Evolutionary conservation across 1,284 basidiomycete species (phyloP).

Genomic region (Vanrija pseudolonga): DNA sequence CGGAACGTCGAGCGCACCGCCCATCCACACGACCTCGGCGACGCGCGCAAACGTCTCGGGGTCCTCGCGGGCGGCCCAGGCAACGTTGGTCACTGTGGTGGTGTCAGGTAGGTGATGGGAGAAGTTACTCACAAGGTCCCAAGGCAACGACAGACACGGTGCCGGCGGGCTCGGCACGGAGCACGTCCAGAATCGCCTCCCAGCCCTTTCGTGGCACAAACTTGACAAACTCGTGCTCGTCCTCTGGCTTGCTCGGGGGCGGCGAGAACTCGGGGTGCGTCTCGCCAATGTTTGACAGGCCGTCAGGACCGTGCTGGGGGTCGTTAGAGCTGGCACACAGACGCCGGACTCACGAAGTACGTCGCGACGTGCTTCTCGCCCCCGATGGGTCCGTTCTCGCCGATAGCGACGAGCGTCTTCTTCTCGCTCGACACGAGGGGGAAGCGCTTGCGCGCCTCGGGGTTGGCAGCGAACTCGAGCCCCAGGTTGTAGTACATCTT

Average conservation of each 20-base stretch:
- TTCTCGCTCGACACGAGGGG: slow-evolving; percentile 57
- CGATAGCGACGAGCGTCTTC: slow-evolving; percentile 64
- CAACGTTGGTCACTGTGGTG: slow-evolving; percentile 69
- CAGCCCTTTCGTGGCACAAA: slow-evolving; percentile 56
- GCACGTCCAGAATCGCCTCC: slow-evolving; percentile 65
- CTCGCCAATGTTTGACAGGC: slow-evolving; percentile 66
- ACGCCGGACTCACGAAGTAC: slow-evolving; percentile 62
- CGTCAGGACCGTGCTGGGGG: slow-evolving; percentile 63
- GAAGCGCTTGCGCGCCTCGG: slow-evolving; percentile 59
- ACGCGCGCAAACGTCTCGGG: slow-evolving; percentile 58
- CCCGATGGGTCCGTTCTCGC: slow-evolving; percentile 67
- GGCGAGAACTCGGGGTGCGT: slow-evolving; percentile 70
- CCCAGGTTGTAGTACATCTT: slow-evolving; percentile 72
- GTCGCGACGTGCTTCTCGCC: slow-evolving; percentile 75
- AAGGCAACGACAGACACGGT: slow-evolving; percentile 79
- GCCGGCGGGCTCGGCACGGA: slow-evolving; percentile 59
- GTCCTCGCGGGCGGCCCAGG: slow-evolving; percentile 62
- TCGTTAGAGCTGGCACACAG: neutral
- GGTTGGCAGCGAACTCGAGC: slow-evolving; percentile 61
- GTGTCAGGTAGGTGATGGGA: neutral
- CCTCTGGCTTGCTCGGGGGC: slow-evolving; percentile 31
- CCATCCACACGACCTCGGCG: slow-evolving; percentile 79
- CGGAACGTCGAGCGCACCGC: slow-evolving; percentile 90
- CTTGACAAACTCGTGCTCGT: slow-evolving; percentile 55
- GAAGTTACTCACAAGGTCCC: slow-evolving; percentile 65